phyloP scores from a whole-genome alignment of 192 early-diverging fungal species.

The Backusella tarrabulga region DNA sequence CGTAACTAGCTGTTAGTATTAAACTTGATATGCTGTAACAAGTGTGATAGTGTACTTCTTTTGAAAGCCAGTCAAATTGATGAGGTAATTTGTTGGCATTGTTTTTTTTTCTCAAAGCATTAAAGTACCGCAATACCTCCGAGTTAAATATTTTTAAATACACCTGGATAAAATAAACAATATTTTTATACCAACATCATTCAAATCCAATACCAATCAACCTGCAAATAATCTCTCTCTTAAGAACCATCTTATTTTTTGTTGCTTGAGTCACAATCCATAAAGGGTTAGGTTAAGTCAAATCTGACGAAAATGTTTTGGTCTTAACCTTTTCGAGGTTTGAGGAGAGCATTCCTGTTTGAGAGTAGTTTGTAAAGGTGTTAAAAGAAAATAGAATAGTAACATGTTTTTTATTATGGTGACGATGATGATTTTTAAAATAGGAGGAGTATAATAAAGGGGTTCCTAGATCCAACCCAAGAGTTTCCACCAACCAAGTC shows the following conservation, averaged over 20 bases:
- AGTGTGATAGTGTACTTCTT: not conserved
- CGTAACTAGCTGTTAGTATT: not conserved
- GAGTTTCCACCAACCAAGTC: slow-evolving; percentile 67
- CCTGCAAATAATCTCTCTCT: not conserved
- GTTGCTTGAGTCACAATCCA: not conserved
- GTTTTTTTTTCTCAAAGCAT: not conserved
- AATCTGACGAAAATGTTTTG: not conserved
- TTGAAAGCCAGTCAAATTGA: slow-evolving; percentile 7
- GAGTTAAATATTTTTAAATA: not conserved
- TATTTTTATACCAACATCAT: not conserved
- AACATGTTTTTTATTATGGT: not conserved
- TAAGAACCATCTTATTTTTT: not conserved
- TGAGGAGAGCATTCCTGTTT: not conserved
- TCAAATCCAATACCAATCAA: not conserved
- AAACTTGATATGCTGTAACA: not conserved
- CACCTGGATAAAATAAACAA: not conserved
- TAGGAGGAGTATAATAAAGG: not conserved
- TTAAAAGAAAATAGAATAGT: too few relatives aligned
- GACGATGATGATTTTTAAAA: not conserved
- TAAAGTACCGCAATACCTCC: not conserved
- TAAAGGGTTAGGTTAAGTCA: not conserved
- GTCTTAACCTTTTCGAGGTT: not conserved
- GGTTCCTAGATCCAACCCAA: slow-evolving; percentile 49
- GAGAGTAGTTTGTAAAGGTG: not conserved
- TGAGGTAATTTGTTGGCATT: not conserved